Evolutionary conservation across 129 eudicot species (phyloP).

Genomic region (Escallonia herrerae): DNA sequence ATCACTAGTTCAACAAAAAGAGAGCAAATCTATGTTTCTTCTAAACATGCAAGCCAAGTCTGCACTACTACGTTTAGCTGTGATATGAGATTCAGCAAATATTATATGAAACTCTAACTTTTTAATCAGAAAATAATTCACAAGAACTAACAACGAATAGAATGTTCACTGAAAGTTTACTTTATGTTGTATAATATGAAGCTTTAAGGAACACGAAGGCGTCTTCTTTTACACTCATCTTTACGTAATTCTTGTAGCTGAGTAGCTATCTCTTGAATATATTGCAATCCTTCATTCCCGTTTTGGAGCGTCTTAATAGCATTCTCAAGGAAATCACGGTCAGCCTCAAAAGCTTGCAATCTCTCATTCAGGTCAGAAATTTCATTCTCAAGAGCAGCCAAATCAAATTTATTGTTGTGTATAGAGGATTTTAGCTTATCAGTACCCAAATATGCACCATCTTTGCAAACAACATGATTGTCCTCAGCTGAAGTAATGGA

Average conservation of each 20-base stretch:
- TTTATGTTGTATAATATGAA: not conserved
- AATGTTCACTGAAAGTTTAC: conserved; percentile 11
- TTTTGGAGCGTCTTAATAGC: conserved; percentile 38
- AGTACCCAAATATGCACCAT: conserved; percentile 8
- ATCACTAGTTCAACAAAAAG: too few species aligned
- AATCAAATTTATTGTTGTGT: conserved; percentile 14
- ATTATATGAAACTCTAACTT: not conserved
- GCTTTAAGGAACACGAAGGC: conserved; percentile 18
- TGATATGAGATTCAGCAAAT: not conserved
- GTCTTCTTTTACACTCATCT: conserved; percentile 28
- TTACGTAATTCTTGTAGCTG: conserved; percentile 60
- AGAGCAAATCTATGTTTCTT: too few species aligned
- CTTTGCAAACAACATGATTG: conserved; percentile 5
- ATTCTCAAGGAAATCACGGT: conserved; percentile 50
- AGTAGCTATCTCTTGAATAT: conserved; percentile 46
- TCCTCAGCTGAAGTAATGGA: conserved; percentile 16
- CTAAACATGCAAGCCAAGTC: too few species aligned
- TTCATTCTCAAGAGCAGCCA: conserved; percentile 33
- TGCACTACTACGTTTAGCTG: too few species aligned
- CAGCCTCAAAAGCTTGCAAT: conserved; percentile 50
- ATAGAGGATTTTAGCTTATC: not conserved
- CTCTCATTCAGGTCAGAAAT: conserved; percentile 37
- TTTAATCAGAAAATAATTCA: not conserved
- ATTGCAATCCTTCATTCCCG: conserved; percentile 44
- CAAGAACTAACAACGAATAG: not conserved